Percentiles rank a stretch among this genome's conserved stretches.
Evolutionary conservation across 495 filamentous ascomycete species (phyloP).

Genomic region (Tuber magnatum): DNA sequence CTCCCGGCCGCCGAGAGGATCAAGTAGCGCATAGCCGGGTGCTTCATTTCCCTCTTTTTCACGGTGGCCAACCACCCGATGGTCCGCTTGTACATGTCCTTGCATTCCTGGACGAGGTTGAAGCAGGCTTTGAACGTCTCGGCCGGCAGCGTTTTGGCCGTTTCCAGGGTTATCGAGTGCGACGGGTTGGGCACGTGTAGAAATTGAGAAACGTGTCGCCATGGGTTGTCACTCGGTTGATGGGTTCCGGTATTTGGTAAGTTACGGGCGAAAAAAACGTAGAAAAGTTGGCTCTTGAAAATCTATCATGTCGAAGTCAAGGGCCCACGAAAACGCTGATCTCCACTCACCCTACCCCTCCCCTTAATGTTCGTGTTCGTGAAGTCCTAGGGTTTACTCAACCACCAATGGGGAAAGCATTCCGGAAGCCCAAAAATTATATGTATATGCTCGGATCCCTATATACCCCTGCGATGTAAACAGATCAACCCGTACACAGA

Average conservation of each 20-base stretch:
- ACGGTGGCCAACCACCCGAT: constrained; percentile 53
- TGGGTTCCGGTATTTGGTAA: background rate
- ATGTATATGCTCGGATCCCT: background rate
- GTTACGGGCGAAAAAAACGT: too few species aligned
- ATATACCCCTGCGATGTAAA: background rate
- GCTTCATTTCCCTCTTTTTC: constrained; percentile 58
- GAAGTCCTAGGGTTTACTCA: background rate
- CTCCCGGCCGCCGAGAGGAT: constrained; percentile 41
- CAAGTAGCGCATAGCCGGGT: constrained; percentile 52
- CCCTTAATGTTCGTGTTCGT: too few species aligned
- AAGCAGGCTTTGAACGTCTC: constrained; percentile 53
- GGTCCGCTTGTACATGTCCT: constrained; percentile 48
- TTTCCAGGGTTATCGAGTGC: constrained; percentile 44
- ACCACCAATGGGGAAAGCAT: background rate
- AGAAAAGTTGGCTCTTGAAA: background rate
- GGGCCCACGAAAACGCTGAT: background rate
- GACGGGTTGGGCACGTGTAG: constrained; percentile 7
- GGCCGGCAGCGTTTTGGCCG: constrained; percentile 44
- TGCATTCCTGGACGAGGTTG: constrained; percentile 52
- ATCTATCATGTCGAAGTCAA: background rate
- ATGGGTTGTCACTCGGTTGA: background rate
- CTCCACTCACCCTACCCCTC: background rate
- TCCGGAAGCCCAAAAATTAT: background rate
- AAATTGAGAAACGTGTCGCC: background rate
- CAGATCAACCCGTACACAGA: background rate